Evolutionary conservation across 140 eudicot species (phyloP), one percentile per base, ranked within the genome.

Genomic region (Flaveria floridana): DNA sequence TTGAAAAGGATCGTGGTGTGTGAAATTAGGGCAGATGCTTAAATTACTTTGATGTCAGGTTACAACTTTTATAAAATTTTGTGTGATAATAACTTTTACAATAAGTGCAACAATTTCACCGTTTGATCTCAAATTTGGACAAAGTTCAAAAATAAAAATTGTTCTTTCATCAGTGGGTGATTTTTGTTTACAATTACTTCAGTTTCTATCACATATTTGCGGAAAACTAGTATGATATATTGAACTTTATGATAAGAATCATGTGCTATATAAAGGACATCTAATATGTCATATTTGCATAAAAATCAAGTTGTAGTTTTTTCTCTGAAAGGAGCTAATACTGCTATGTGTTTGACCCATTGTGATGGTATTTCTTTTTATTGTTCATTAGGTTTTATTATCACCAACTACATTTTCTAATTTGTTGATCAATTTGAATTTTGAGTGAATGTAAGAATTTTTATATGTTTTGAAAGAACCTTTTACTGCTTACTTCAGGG

Each of bases 401-500:
- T 70, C 28, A 20, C 30, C 3, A 71, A 20, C 20, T 37, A 7
- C 15, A 65, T 1, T 0, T 65, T 18, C 6, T 2, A 13, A 20
- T 2, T 47, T 44, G 11, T 47, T 70, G 13, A 53, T 67, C 8
- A 53, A 9, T n/a, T 66, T 37, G 1, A 61, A 20, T 39, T 72
- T 0, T 21, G 69, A 48, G 37, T 37, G 69, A 12, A 3, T 65
- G 4, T 28, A 50, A 52, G 19, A 76, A 30, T 6, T 12, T 14
- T 52, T 15, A 44, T 65, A 44, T 64, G 73, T 58, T 20, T 19
- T 74, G 71, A 76, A 74, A 70, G 58, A 15, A 69, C 48, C 16
- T 65, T 50, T 10, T 30, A 46, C 51, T 74, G 48, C 57, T 55
- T 80, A 12, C 21, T 11, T 56, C 81, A 76, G 74, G 80, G 79